Evolutionary conservation across 306 rosid species (phyloP), one percentile per base, ranked within the genome.

Genomic region (Cicer arietinum): DNA sequence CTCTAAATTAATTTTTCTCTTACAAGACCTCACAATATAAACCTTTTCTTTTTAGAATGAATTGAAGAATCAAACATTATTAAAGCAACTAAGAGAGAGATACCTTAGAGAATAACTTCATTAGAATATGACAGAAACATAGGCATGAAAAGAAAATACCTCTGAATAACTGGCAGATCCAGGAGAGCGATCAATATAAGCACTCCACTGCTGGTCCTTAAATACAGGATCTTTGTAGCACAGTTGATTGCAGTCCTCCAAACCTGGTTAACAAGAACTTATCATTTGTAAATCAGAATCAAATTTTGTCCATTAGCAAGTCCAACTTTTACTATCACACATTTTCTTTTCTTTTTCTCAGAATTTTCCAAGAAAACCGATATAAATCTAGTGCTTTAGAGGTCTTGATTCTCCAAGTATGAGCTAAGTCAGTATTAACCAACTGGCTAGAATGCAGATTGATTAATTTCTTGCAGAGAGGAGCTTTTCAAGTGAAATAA

Each of bases 161-260:
- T 85, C 93, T 0, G 98, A 94, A 77, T 86, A 88, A 54, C 80
- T 65, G 56, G 88, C 88, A 77, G 86, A 76, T 40, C 98, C 98
- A 35, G 98, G 98, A 67, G 98, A 94, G 39, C 98, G 96, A 74
- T 91, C 97, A 71, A 94, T 94, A 82, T 82, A 94, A 79, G 98
- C 90, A 79, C 93, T 94, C 98, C 98, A 94, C 44, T 90, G 86
- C n/a, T 59, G 90, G 84, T 91, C 95, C 83, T 90, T 87, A 1
- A 94, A 81, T 48, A 94, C 98, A 65, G 98, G 98, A 75, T 94
- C 97, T 85, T 94, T 94, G 75, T 88, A 94, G 82, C 97, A 94
- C 71, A 94, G 81, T 56, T 86, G 94, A 76, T 83, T 71, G 78
- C 97, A 91, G 64, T 86, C 90, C 72, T 89, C 93, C 89, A 94